These are phyloP conservation scores for Fusarium mangiferae DNA, from an alignment of 2,329 filamentous ascomycete genomes.

Conservation along the genomic window DNA sequence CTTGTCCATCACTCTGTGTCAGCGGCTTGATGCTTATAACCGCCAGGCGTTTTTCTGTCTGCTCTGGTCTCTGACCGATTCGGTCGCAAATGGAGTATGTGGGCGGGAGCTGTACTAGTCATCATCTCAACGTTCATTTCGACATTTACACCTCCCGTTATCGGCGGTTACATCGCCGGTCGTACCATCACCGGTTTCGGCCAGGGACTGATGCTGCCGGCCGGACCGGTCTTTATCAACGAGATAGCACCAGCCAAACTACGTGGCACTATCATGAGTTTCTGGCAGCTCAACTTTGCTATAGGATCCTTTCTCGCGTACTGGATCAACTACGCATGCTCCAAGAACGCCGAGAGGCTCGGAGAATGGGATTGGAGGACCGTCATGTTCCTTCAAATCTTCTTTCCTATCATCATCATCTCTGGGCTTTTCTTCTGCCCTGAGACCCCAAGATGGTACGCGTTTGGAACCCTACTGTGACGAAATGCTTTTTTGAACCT, in stretches of 20 bases:
- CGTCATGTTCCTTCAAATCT: constrained; percentile 76
- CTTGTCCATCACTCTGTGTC: not conserved
- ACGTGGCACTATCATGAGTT: constrained; percentile 71
- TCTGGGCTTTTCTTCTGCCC: constrained; percentile 71
- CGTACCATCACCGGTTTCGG: constrained; percentile 75
- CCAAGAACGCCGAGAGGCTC: constrained; percentile 61
- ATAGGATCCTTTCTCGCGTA: constrained; percentile 63
- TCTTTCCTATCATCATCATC: constrained; percentile 71
- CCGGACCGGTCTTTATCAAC: constrained; percentile 76
- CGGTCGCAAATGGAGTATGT: constrained; percentile 9
- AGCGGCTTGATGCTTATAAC: not conserved
- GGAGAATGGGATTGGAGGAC: constrained; percentile 79
- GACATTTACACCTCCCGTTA: constrained; percentile 26
- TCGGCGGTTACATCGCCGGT: constrained; percentile 74
- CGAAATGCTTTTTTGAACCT: constrained; percentile 57
- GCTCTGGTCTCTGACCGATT: not conserved
- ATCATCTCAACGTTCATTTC: constrained; percentile 1
- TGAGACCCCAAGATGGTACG: constrained; percentile 73
- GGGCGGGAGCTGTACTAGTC: not conserved
- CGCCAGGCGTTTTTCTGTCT: not conserved
- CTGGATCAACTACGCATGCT: constrained; percentile 70
- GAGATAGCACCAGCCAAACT: constrained; percentile 72
- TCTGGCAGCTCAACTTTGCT: constrained; percentile 72
- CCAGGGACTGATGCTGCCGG: constrained; percentile 73
- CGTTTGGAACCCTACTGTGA: constrained; percentile 68